Evolutionary conservation across 2,329 filamentous ascomycete species (phyloP), one percentile per base, ranked within the genome.

Genomic region (Aspergillus neoniger): DNA sequence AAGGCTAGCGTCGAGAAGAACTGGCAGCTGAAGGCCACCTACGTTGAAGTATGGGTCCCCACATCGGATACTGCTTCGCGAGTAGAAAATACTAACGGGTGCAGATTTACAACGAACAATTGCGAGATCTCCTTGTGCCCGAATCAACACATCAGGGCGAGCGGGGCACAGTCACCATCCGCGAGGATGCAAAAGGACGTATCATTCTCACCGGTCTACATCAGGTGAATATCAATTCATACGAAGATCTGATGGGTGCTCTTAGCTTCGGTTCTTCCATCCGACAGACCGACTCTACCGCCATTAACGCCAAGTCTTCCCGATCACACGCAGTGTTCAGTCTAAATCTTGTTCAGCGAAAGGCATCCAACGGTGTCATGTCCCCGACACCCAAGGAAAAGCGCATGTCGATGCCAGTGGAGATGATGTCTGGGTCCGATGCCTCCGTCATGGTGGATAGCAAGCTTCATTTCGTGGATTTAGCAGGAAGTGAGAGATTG

Each of bases 251-350:
- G 52, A 86, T 98, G 76, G 88, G 88, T 63, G 93, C 92, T 6
- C 83, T 99, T 58, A 95, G 93, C 74, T 94, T 96, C 72, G 95
- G 95, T 19, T 99, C 95, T 0, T 86, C 89, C 23, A 96, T 99
- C 72, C 90, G 95, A 62, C 95, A 99, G 74, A 99, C 95, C 0
- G 95, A 99, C 78, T 90, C 95, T 23, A 99, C 95, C 2, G 95
- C 94, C 3, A 95, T 98, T 72, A 99, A 99, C 73, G 95, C 94
- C 47, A 94, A 96, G 74, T 99, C 95, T 0, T 99, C 95, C 10
- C 92, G 95, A 65, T 99, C 95, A 1, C 95, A 99, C 75, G 95
- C 95, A 36, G 93, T 99, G 30, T 98, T 99, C 78, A 97, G 92
- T 73, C 81, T 99, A 63, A 98, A 98, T 70, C 84, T 99, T 7